Percentiles rank a stretch among this genome's conserved stretches.
phyloP scores from a whole-genome alignment of 768 basidiomycete species.

The Nidula microcarpa region DNA sequence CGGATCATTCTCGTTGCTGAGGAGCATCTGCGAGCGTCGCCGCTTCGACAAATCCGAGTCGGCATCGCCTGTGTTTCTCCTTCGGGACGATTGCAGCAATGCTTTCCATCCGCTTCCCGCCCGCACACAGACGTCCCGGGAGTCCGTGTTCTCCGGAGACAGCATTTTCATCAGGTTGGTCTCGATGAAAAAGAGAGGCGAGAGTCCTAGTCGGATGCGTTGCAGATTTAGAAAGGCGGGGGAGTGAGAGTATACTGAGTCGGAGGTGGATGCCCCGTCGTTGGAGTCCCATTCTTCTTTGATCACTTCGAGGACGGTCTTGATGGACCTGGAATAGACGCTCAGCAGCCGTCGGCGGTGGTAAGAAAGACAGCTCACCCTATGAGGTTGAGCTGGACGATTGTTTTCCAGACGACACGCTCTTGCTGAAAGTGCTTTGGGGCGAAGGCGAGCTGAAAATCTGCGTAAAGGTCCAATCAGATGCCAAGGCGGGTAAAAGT shows the following conservation, averaged over 20 bases:
- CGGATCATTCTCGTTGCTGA: conserved; percentile 38
- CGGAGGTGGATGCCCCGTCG: conserved; percentile 10
- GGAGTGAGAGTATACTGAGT: conserved; percentile 8
- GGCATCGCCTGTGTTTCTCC: background rate
- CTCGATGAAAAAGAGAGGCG: conserved; percentile 54
- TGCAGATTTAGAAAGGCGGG: conserved; percentile 21
- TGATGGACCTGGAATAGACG: conserved; percentile 38
- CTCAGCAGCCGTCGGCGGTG: conserved; percentile 12
- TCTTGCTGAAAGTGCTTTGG: conserved; percentile 60
- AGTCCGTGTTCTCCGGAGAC: conserved; percentile 37
- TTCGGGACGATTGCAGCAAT: conserved; percentile 19
- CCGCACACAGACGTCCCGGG: conserved; percentile 45
- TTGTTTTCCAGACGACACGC: conserved; percentile 54
- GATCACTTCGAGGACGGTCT: conserved; percentile 51
- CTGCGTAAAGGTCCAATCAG: conserved; percentile 23
- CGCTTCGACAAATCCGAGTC: background rate
- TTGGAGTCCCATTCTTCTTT: conserved; percentile 38
- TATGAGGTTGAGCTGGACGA: conserved; percentile 71
- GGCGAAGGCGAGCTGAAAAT: conserved; percentile 67
- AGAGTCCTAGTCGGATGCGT: conserved; percentile 30
- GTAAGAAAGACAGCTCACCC: conserved; percentile 28
- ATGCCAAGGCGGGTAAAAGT: background rate
- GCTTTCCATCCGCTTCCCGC: conserved; percentile 61
- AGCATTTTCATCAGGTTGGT: conserved; percentile 47
- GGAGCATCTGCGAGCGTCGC: conserved; percentile 15